Percentiles rank a stretch among this genome's conserved stretches.
Conservation (phyloP, 176 grass and related monocot genomes). For the Carex cristatella region DNA sequence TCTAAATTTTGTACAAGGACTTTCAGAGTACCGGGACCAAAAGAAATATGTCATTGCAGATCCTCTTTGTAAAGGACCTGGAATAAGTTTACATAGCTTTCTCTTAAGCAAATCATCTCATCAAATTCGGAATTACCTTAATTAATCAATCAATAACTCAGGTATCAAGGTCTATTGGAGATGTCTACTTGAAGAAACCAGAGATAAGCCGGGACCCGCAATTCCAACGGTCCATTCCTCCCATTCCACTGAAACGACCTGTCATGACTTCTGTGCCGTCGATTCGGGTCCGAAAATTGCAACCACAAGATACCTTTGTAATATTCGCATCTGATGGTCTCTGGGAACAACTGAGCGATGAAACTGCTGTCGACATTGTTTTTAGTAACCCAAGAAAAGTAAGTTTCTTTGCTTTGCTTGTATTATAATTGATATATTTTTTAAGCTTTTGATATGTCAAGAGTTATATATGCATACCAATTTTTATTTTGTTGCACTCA, state of each 20-base stretch:
- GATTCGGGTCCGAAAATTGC: constrained; percentile 25
- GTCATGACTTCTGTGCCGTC: constrained; percentile 26
- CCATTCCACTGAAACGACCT: constrained; percentile 9
- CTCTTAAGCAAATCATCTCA: background rate
- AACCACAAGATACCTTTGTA: constrained; percentile 19
- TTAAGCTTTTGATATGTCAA: background rate
- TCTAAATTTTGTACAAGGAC: background rate
- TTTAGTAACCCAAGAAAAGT: constrained; percentile 22
- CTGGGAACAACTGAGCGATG: constrained; percentile 23
- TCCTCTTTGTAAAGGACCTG: background rate
- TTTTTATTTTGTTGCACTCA: background rate
- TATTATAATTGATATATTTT: background rate
- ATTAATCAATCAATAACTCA: background rate
- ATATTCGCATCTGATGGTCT: constrained; percentile 25
- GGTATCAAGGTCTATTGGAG: constrained; percentile 24
- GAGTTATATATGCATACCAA: background rate
- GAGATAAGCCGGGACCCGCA: constrained; percentile 15
- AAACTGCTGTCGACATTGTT: constrained; percentile 20
- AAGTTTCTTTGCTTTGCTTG: background rate
- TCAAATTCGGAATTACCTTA: background rate
- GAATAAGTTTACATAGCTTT: background rate
- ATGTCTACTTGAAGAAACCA: constrained; percentile 28
- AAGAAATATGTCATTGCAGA: background rate
- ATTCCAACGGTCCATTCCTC: constrained; percentile 19
- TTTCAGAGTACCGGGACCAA: background rate